Evolutionary conservation across 805 yeast genomes (phyloP), one percentile per base, ranked within the genome.

Genomic region (Lachancea sp.): DNA sequence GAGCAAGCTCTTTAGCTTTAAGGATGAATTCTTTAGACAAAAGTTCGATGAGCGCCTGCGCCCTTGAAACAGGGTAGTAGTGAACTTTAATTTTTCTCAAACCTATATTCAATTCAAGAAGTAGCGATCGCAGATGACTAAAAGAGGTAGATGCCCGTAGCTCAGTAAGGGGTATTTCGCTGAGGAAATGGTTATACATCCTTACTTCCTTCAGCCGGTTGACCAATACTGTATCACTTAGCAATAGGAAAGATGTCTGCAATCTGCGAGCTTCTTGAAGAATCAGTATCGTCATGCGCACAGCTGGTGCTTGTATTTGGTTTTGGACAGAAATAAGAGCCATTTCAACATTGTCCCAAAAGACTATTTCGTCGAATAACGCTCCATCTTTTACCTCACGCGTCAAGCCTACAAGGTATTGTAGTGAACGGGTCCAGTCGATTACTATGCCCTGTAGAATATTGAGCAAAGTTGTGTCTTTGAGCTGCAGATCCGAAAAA

Each of bases 341-440:
- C 2, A 61, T 54, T 50, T 84, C 90, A 66, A 84, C 68, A 0
- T 86, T 74, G 7, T 67, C 63, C 97, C 97, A 89, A 49, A 83
- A 88, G 34, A 71, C 75, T 3, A 83, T 68, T 52, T 89, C 97
- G 29, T 82, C 87, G 1, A 61, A 49, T 1, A 77, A 70, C 0
- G 76, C 62, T 2, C 84, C 87, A 20, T 72, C 77, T 0, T 61
- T 45, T 0, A 83, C 75, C 20, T 73, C 73, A 16, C 65, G 64
- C 0, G 87, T 47, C 24, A 46, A 36, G 18, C 65, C 64, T 0
- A 87, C 45, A 16, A 47, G 32, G 2, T 24, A 9, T 12, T 41
- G 75, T 5, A 86, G 65, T 1, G 68, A 58, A 45, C 78, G 80
- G 11, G 80, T 73, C 97, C 97, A 89, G 2, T 66, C 65, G 50